These are phyloP conservation scores for Saccharomycopsis sp. DNA, from an alignment of 805 yeast genomes.

Conservation along the genomic window DNA sequence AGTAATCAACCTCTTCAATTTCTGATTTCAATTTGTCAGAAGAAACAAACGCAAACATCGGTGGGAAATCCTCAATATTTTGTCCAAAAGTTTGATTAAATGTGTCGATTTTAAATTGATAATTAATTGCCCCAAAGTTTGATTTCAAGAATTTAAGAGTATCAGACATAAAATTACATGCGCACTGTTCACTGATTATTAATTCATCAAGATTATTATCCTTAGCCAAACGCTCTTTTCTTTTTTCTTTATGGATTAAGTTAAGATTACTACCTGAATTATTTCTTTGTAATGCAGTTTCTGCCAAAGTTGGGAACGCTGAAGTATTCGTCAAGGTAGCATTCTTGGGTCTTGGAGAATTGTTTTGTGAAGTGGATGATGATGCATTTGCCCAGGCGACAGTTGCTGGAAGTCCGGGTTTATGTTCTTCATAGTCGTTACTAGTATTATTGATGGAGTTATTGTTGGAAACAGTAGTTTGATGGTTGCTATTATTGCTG, in stretches of 20 bases:
- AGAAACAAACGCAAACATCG: constrained; percentile 43
- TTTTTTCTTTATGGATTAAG: constrained; percentile 25
- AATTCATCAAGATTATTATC: constrained; percentile 41
- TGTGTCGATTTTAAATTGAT: constrained; percentile 32
- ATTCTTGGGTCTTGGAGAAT: constrained; percentile 22
- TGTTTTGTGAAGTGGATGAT: constrained; percentile 26
- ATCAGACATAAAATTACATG: constrained; percentile 42
- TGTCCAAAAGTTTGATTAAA: constrained; percentile 25
- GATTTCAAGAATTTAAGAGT: constrained; percentile 36
- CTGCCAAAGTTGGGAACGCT: constrained; percentile 56
- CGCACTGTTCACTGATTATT: constrained; percentile 39
- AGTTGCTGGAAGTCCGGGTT: constrained; percentile 57
- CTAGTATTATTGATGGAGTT: constrained; percentile 11
- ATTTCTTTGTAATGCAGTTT: constrained; percentile 32
- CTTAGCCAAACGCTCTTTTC: constrained; percentile 30
- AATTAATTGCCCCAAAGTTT: constrained; percentile 30
- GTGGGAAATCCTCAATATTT: constrained; percentile 29
- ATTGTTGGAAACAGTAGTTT: constrained; percentile 5
- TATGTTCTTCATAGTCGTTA: constrained; percentile 6
- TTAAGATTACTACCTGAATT: constrained; percentile 25
- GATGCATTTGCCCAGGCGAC: constrained; percentile 55
- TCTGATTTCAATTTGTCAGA: constrained; percentile 24
- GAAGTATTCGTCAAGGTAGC: constrained; percentile 34
- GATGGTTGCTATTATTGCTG: constrained; percentile 5
- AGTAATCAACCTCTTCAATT: constrained; percentile 4